Evolutionary conservation across 352 stramenopile genomes (phyloP).

Genomic region (Globisporangium emineosum): DNA sequence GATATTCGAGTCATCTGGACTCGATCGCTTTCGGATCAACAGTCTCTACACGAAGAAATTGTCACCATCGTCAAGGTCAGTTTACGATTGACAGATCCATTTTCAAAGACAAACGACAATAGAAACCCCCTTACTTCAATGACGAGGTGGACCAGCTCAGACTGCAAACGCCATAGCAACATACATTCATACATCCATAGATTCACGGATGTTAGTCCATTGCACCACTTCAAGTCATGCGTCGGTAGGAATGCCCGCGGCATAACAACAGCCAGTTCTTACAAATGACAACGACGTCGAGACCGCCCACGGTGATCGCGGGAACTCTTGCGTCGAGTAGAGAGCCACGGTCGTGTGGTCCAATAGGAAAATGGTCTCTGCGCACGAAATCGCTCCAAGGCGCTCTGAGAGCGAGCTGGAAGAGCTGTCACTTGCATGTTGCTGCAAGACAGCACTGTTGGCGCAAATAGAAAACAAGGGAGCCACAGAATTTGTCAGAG

Average conservation of each 20-base stretch:
- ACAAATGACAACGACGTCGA: slow-evolving; percentile 34
- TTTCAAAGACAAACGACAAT: background rate
- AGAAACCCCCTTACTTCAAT: slow-evolving; percentile 26
- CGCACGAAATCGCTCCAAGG: slow-evolving; percentile 11
- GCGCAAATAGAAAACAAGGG: background rate
- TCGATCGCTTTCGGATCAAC: slow-evolving; percentile 32
- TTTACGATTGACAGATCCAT: background rate
- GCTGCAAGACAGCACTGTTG: slow-evolving; percentile 21
- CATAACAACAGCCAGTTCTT: background rate
- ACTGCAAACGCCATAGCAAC: slow-evolving; percentile 16
- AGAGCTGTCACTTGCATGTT: slow-evolving; percentile 4
- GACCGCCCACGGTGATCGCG: slow-evolving; percentile 30
- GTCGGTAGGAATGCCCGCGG: background rate
- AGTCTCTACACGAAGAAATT: slow-evolving; percentile 23
- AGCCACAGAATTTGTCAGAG: no score
- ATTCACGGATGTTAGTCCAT: background rate
- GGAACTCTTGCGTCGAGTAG: slow-evolving; percentile 19
- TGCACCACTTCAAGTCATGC: background rate
- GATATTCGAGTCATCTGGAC: slow-evolving; percentile 54
- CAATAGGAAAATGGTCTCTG: slow-evolving; percentile 27
- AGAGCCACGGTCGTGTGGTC: slow-evolving; percentile 40
- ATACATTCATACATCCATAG: background rate
- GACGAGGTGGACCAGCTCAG: slow-evolving; percentile 44
- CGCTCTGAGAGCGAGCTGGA: slow-evolving; percentile 9
- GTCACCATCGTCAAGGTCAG: background rate